These are phyloP conservation scores for Lophium mytilinum DNA, from an alignment of 495 filamentous ascomycete genomes.

Conservation along the genomic window DNA sequence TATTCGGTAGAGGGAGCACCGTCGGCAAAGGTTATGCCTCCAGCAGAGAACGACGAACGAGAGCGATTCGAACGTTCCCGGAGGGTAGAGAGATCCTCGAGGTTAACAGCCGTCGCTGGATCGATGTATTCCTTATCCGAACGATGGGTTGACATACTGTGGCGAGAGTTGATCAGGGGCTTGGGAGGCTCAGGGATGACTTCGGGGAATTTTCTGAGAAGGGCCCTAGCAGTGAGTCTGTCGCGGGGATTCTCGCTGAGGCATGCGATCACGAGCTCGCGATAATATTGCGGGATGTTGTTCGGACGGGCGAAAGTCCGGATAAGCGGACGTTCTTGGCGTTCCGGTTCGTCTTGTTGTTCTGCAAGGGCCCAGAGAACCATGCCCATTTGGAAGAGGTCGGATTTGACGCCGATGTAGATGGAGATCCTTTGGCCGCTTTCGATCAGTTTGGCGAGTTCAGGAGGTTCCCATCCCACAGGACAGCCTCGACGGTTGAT, in stretches of 20 bases:
- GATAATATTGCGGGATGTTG: conserved; percentile 25
- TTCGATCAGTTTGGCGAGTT: conserved; percentile 78
- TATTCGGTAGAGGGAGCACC: conserved; percentile 26
- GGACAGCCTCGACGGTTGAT: conserved; percentile 95
- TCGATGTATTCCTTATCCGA: conserved; percentile 35
- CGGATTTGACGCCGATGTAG: conserved; percentile 97
- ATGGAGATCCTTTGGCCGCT: conserved; percentile 90
- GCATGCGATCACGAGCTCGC: conserved; percentile 24
- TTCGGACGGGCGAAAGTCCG: conserved; percentile 20
- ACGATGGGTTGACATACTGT: conserved; percentile 25
- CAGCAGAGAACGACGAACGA: conserved; percentile 21
- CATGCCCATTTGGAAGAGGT: conserved; percentile 94
- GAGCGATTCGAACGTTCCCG: conserved; percentile 9
- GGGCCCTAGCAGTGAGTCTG: conserved; percentile 21
- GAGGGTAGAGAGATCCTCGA: conserved; percentile 27
- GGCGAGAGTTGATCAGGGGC: not conserved
- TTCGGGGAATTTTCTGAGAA: conserved; percentile 27
- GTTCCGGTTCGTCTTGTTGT: conserved; percentile 83
- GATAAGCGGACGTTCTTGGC: conserved; percentile 61
- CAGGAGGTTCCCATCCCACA: conserved; percentile 95
- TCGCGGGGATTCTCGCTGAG: conserved; percentile 24
- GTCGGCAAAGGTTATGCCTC: conserved; percentile 23
- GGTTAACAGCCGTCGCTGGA: conserved; percentile 24
- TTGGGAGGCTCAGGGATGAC: not conserved
- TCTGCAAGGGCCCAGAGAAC: conserved; percentile 88